Conservation (phyloP, 2,329 filamentous ascomycete species). For the Pseudogymnoascus sp. region DNA sequence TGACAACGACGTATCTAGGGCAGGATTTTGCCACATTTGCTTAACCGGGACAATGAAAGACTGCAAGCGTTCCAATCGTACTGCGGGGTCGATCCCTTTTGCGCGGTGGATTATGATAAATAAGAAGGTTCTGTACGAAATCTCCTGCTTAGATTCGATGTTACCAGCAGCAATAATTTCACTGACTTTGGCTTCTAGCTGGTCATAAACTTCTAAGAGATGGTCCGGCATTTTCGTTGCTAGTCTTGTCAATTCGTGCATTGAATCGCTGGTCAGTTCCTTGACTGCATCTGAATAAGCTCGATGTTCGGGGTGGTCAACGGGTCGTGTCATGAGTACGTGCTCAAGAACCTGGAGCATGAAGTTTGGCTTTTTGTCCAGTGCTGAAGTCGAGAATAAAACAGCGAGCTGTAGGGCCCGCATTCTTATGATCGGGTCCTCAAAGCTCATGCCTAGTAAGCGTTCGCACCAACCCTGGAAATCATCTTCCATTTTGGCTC, state of each 20-base stretch:
- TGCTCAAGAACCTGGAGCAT: conserved; percentile 87
- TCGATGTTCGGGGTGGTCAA: conserved; percentile 59
- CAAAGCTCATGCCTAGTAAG: conserved; percentile 61
- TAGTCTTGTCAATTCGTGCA: conserved; percentile 78
- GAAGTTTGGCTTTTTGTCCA: conserved; percentile 69
- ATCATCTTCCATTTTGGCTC: conserved; percentile 49
- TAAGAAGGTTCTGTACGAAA: conserved; percentile 81
- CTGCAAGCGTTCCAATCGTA: conserved; percentile 62
- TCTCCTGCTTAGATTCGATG: conserved; percentile 72
- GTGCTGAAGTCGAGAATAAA: conserved; percentile 71
- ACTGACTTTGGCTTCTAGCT: conserved; percentile 74
- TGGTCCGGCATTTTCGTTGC: conserved; percentile 88
- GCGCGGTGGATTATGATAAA: conserved; percentile 94
- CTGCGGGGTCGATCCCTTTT: conserved; percentile 59
- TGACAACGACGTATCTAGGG: conserved; percentile 59
- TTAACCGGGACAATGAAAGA: conserved; percentile 78
- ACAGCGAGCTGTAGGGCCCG: conserved; percentile 74
- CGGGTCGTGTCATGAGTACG: conserved; percentile 75
- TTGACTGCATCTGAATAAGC: conserved; percentile 83
- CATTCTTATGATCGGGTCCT: conserved; percentile 78
- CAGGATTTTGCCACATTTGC: conserved; percentile 65
- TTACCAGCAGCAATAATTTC: conserved; percentile 66
- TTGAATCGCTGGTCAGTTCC: conserved; percentile 75
- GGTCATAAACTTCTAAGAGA: conserved; percentile 79
- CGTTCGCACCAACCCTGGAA: conserved; percentile 66